phyloP scores from a whole-genome alignment of 2,329 filamentous ascomycete genomes.

The Cercospora sojina region DNA sequence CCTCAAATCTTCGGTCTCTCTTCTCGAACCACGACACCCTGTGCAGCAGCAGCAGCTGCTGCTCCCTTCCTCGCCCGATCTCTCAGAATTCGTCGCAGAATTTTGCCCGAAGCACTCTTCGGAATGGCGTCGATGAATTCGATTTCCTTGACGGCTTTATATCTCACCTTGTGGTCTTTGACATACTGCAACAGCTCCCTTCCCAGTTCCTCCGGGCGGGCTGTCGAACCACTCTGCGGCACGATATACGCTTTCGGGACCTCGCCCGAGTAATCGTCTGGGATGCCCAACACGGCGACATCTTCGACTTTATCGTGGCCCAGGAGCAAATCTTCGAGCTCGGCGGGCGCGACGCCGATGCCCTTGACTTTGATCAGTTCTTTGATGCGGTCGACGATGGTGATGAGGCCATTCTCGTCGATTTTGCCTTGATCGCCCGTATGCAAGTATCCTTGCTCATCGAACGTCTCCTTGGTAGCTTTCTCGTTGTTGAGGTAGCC shows the following conservation, averaged over 20 bases:
- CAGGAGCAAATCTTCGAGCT: slow-evolving; percentile 52
- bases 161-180: slow-evolving; percentile 44
- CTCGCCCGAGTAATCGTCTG: slow-evolving; percentile 43
- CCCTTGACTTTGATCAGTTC: slow-evolving; percentile 56
- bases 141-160: slow-evolving; percentile 50
- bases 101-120: slow-evolving; percentile 39
- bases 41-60: no score
- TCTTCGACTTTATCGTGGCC: slow-evolving; percentile 50
- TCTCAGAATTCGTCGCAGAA: slow-evolving; percentile 40
- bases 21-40: slow-evolving; percentile 37
- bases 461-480: slow-evolving; percentile 53
- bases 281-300: slow-evolving; percentile 51
- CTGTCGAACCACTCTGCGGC: slow-evolving; percentile 33
- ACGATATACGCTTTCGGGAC: slow-evolving; percentile 39
- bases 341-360: slow-evolving; percentile 54
- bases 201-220: slow-evolving; percentile 37
- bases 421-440: slow-evolving; percentile 50
- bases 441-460: slow-evolving; percentile 47
- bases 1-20: slow-evolving; percentile 37
- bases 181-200: slow-evolving; percentile 45
- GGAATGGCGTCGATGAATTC: slow-evolving; percentile 40
- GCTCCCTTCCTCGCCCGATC: slow-evolving; percentile 44
- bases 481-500: slow-evolving; percentile 55
- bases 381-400: slow-evolving; percentile 55
- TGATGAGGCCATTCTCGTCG: slow-evolving; percentile 48